Evolutionary conservation across 1,139 yeast species (phyloP).

Genomic region (Candida dubliniensis): DNA sequence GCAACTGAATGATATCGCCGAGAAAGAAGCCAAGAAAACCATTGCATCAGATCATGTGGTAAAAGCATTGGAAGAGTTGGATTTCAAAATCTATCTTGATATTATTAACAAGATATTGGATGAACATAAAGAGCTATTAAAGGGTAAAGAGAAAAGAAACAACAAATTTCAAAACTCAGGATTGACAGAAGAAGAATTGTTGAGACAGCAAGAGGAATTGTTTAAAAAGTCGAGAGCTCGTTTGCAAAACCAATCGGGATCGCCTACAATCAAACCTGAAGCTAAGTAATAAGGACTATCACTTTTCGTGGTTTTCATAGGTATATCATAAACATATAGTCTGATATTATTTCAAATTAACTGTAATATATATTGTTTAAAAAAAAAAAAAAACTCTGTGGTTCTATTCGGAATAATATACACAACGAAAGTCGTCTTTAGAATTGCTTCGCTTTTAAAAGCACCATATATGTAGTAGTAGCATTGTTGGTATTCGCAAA

Average conservation of each 20-base stretch:
- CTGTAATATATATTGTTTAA: background rate
- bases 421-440: too few species aligned
- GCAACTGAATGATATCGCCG: slow-evolving; percentile 95
- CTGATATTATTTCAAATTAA: background rate
- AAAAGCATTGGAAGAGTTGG: slow-evolving; percentile 84
- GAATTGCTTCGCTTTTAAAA: too few species aligned
- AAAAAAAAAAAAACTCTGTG: background rate
- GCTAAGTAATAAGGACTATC: slow-evolving; percentile 7
- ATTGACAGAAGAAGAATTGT: slow-evolving; percentile 84
- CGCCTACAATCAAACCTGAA: slow-evolving; percentile 12
- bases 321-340: too few species aligned
- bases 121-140: slow-evolving; percentile 86
- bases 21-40: slow-evolving; percentile 92
- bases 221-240: slow-evolving; percentile 86
- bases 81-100: slow-evolving; percentile 81
- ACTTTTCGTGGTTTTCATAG: background rate
- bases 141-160: slow-evolving; percentile 87
- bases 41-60: slow-evolving; percentile 96
- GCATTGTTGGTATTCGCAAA: background rate
- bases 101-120: slow-evolving; percentile 76
- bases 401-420: background rate
- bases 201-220: slow-evolving; percentile 88
- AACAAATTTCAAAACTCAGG: slow-evolving; percentile 94
- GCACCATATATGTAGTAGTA: too few species aligned
- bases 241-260: slow-evolving; percentile 42